phyloP scores from a whole-genome alignment of 2,329 filamentous ascomycete species.

The Trematosphaeria pertusa region DNA sequence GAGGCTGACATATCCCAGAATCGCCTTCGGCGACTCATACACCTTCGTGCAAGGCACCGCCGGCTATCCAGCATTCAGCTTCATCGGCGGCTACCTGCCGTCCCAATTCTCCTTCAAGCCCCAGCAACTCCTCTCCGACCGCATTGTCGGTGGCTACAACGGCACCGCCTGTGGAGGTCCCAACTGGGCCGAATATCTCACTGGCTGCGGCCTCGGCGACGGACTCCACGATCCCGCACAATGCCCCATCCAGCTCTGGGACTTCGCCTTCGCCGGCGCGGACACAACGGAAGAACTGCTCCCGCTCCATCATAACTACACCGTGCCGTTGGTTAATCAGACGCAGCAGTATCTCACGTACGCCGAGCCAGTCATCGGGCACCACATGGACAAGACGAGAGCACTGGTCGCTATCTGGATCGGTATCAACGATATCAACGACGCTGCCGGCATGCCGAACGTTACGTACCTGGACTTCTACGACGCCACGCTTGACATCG shows the following conservation, averaged over 20 bases:
- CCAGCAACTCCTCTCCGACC: conserved; percentile 52
- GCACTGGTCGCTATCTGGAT: conserved; percentile 62
- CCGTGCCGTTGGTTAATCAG: conserved; percentile 59
- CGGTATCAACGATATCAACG: conserved; percentile 64
- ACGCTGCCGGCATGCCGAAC: no score
- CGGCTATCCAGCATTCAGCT: no score
- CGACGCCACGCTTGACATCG: conserved; percentile 52
- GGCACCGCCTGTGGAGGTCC: conserved; percentile 61
- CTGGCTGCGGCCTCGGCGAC: conserved; percentile 56
- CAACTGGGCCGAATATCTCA: conserved; percentile 63
- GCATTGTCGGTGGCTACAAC: conserved; percentile 61
- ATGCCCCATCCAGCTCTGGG: conserved; percentile 60
- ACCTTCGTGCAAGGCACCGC: no score
- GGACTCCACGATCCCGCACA: conserved; percentile 53
- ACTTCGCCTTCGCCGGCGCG: conserved; percentile 63
- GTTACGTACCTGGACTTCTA: conserved; percentile 46
- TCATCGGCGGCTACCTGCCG: no score
- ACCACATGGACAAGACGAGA: conserved; percentile 41
- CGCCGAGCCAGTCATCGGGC: conserved; percentile 50
- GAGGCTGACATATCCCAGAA: no score
- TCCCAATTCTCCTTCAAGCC: conserved; percentile 57
- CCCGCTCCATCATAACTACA: conserved; percentile 60
- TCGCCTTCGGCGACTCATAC: no score
- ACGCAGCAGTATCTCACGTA: conserved; percentile 59
- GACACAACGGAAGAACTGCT: conserved; percentile 57